Percentiles rank a stretch among this genome's conserved stretches.
phyloP scores from a whole-genome alignment of 768 basidiomycete species.

The Calocera cornea region DNA sequence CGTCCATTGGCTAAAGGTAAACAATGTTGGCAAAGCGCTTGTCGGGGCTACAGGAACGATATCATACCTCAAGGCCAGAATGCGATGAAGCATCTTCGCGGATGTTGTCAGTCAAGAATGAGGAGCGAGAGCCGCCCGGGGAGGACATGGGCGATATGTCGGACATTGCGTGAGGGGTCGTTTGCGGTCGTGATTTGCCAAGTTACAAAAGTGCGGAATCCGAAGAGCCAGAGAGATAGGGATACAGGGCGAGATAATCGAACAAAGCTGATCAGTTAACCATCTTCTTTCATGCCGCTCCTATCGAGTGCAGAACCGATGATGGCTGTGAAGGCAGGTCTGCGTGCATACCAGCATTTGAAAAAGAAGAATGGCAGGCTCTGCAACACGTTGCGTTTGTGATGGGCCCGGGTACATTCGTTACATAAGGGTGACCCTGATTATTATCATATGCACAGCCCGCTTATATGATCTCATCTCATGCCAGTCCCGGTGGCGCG shows the following conservation, averaged over 20 bases:
- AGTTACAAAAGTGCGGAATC: not conserved
- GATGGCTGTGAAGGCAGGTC: not conserved
- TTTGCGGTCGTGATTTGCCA: not conserved
- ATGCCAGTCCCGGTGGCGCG: not conserved
- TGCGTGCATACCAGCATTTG: not conserved
- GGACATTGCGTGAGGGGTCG: slow-evolving; percentile 1
- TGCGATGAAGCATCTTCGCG: not conserved
- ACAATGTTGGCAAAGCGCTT: not conserved
- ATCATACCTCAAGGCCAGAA: slow-evolving; percentile 1
- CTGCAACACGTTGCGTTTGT: not conserved
- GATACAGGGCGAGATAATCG: not conserved
- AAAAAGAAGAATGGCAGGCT: slow-evolving; percentile 1
- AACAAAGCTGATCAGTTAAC: not conserved
- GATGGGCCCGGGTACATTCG: not conserved
- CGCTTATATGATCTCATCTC: not conserved
- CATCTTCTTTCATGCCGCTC: not conserved
- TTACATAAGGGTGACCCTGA: not conserved
- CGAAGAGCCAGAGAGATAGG: not conserved
- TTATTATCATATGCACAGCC: not conserved
- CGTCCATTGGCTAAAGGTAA: slow-evolving; percentile 2
- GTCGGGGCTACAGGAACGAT: not conserved
- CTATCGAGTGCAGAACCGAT: not conserved
- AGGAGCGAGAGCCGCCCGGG: not conserved
- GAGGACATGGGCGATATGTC: slow-evolving; percentile 4
- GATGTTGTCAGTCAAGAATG: slow-evolving; percentile 2